phyloP scores from a whole-genome alignment of 148 eudicot genomes.

The Fallopia convolvulus region DNA sequence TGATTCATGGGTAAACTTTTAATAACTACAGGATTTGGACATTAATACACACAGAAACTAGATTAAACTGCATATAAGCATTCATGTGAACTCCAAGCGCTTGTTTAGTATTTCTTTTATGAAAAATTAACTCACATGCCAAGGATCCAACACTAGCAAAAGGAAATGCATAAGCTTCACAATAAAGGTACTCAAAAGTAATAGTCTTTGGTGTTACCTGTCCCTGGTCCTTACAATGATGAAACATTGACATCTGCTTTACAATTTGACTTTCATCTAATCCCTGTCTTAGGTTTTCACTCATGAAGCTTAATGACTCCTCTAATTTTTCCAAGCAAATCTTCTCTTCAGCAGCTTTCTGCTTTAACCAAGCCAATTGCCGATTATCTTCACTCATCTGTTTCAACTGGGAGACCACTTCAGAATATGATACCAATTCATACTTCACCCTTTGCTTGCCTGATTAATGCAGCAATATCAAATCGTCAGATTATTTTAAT shows the following conservation, averaged over 20 bases:
- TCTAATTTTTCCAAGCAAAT: conserved; percentile 37
- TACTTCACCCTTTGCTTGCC: conserved; percentile 59
- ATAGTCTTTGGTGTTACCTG: conserved; percentile 33
- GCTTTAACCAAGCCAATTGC: conserved; percentile 44
- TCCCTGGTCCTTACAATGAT: conserved; percentile 47
- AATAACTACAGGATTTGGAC: neutral
- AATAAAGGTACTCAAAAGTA: neutral
- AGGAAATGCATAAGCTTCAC: neutral
- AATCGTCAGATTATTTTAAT: neutral
- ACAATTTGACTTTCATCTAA: conserved; percentile 43
- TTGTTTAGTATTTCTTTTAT: neutral
- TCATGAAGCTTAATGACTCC: conserved; percentile 33
- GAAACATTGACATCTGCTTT: conserved; percentile 42
- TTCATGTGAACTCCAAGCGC: neutral
- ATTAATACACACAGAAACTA: neutral
- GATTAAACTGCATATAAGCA: neutral
- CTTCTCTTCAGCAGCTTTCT: conserved; percentile 44
- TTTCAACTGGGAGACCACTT: conserved; percentile 46
- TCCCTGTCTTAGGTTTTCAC: conserved; percentile 43
- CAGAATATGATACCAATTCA: conserved; percentile 55
- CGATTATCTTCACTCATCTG: conserved; percentile 85
- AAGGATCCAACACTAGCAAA: neutral
- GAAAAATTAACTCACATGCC: neutral
- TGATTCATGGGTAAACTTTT: conserved; percentile 39
- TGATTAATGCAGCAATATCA: conserved; percentile 19